Evolutionary conservation across 805 yeast species (phyloP), one percentile per base, ranked within the genome.

Genomic region (Kodamaea sagamina): DNA sequence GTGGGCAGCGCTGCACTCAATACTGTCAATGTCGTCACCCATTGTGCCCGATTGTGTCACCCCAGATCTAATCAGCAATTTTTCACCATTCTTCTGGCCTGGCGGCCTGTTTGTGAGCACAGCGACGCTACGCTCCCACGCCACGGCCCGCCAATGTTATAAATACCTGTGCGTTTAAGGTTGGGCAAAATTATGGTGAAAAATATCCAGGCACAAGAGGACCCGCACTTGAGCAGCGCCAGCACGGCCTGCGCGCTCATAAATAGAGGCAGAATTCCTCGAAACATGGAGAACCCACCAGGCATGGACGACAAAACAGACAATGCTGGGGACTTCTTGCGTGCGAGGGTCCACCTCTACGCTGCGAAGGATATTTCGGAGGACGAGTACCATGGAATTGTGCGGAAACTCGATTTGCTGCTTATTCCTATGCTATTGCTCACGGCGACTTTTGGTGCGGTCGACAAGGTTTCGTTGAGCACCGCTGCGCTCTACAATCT

Each of bases 351-450:
- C 6, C 32, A 24, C 11, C 24, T 32, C 13, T 39, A 39, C 16
- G 17, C 32, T 13, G 12, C 25, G 25, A 21, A 34, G 15, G 36
- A 16, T 10, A 32, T 39, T 12, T 3, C 24, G 18, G 21, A 32
- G 5, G 37, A 21, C n/a, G 42, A 39, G 18, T 32, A 32, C 17
- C 18, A 11, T 10, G 32, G 16, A n/a, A 36, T 42, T 12, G 39
- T 41, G 8, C 28, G 47, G 11, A 48, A 48, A 29, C 24, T 48
- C 19, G 51, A 48, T 35, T 36, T 17, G 16, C 42, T 29, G 34
- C 32, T 48, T 10, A 19, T 48, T 12, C 49, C 51, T 4, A 32
- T 48, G 26, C 34, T 48, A 4, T 39, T 48, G 24, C 19, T 48
- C 32, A 46, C 51, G 4, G 40, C 43, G 29, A 36, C 47, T 7